These are phyloP conservation scores for Syncephalis plumigaleata DNA, from an alignment of 371 early-diverging fungal species.

Conservation along the genomic window DNA sequence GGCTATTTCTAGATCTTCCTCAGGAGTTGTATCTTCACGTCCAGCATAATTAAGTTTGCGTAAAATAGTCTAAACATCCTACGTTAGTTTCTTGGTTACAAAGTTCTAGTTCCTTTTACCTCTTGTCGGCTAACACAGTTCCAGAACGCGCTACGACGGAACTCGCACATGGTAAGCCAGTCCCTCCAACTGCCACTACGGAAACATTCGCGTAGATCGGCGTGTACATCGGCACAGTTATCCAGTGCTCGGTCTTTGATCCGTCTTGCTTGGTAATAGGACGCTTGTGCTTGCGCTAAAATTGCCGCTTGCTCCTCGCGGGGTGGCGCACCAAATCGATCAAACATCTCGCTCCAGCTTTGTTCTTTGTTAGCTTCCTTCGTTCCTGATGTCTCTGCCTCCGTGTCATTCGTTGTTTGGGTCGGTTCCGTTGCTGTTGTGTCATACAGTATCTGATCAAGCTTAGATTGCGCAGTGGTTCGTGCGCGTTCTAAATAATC, in stretches of 20 bases:
- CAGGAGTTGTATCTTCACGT: too few species aligned
- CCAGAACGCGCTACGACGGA: neutral
- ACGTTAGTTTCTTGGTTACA: too few species aligned
- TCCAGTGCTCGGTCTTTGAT: neutral
- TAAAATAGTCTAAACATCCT: too few species aligned
- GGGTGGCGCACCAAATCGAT: too few species aligned
- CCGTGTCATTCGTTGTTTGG: neutral
- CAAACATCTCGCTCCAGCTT: neutral
- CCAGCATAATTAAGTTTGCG: too few species aligned
- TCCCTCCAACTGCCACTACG: neutral
- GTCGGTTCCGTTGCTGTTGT: neutral
- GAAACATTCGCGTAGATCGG: neutral
- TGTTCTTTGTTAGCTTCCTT: neutral
- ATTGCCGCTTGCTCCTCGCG: neutral
- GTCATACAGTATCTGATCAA: too few species aligned
- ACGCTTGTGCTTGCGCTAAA: neutral
- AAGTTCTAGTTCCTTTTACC: too few species aligned
- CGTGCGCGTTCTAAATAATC: too few species aligned
- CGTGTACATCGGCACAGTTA: neutral
- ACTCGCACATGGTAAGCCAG: neutral
- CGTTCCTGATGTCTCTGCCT: neutral
- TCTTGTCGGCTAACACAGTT: slow-evolving; percentile 1
- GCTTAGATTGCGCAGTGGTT: too few species aligned
- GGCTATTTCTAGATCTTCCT: too few species aligned
- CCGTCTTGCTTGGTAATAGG: too few species aligned